Evolutionary conservation across 1,284 basidiomycete genomes (phyloP), one percentile per base, ranked within the genome.

Genomic region (Porphyrellus sp.): DNA sequence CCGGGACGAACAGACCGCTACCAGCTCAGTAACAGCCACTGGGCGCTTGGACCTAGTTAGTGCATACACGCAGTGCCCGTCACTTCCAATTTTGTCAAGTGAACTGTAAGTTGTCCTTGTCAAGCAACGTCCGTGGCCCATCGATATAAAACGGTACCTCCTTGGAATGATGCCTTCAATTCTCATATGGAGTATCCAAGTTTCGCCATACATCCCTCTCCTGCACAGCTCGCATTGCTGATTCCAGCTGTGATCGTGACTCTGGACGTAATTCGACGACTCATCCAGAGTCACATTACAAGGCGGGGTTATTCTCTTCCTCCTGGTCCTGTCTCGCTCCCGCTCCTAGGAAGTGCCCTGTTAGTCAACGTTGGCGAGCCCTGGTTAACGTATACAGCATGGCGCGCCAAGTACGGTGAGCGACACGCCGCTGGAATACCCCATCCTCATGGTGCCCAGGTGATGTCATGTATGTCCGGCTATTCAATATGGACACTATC

Each of bases 371-470:
- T 27, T 40, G 4, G 28, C n/a, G 25, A 23, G 1, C 57, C 59
- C 20, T 60, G 51, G 49, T 25, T 39, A 28, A 62, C 57, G n/a
- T 60, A 53, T 2, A 53, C 49, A 1, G 18, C 38, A 8, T 60
- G 59, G 59, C 16, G n/a, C 1, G 38, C 21, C 7, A 48, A 42
- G 11, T 62, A 60, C n/a, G 59, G 59, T 56, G 33, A 44, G 56
- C 43, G 3, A 0, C 1, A 8, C 37, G 8, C 5, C n/a, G n/a
- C n/a, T 1, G 8, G 21, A 4, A 35, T 43, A 12, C 0, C 1
- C 6, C 1, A 5, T 1, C 3, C 24, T 48, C 12, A 15, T 45
- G 16, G 23, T 11, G 9, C 34, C 34, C 23, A 45, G 43, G 43
- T 9, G 30, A 45, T 6, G 21, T 45, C 6, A 34, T 45, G 16